Evolutionary conservation across 169 alveolate species (phyloP).

Genomic region (Neospora caninum): DNA sequence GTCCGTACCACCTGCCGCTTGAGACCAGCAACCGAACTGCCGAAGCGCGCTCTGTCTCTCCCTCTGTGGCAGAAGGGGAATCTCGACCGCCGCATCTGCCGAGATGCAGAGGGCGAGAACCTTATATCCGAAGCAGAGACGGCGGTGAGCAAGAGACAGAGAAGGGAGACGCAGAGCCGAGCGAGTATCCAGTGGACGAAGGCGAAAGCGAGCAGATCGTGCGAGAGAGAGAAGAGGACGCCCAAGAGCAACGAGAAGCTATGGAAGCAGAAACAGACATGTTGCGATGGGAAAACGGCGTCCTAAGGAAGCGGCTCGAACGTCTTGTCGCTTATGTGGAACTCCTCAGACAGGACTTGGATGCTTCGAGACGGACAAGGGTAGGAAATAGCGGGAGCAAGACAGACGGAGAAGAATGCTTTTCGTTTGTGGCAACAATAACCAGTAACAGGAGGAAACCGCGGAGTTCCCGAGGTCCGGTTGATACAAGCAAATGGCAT

Average conservation of each 20-base stretch:
- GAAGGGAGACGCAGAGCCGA: background rate
- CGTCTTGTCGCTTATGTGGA: slow-evolving; percentile 16
- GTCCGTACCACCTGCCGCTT: too few species aligned
- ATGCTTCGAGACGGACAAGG: background rate
- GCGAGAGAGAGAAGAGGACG: background rate
- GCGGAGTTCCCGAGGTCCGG: too few species aligned
- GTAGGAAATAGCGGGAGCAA: background rate
- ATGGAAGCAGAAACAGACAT: background rate
- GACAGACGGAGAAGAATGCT: too few species aligned
- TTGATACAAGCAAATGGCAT: too few species aligned
- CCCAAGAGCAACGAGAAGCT: background rate
- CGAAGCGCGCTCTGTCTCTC: too few species aligned
- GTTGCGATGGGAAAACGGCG: slow-evolving; percentile 23
- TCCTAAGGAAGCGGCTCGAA: background rate
- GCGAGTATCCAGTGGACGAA: background rate
- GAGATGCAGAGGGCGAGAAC: too few species aligned
- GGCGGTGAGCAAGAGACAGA: background rate
- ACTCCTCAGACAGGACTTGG: background rate
- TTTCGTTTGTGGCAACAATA: too few species aligned
- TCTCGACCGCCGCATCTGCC: too few species aligned
- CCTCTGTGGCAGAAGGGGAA: too few species aligned
- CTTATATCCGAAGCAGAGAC: too few species aligned
- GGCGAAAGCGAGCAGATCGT: background rate
- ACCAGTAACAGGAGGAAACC: too few species aligned
- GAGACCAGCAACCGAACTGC: too few species aligned